These are phyloP conservation scores for Aspergillus kassunensis DNA, from an alignment of 495 filamentous ascomycete genomes.

Conservation along the genomic window DNA sequence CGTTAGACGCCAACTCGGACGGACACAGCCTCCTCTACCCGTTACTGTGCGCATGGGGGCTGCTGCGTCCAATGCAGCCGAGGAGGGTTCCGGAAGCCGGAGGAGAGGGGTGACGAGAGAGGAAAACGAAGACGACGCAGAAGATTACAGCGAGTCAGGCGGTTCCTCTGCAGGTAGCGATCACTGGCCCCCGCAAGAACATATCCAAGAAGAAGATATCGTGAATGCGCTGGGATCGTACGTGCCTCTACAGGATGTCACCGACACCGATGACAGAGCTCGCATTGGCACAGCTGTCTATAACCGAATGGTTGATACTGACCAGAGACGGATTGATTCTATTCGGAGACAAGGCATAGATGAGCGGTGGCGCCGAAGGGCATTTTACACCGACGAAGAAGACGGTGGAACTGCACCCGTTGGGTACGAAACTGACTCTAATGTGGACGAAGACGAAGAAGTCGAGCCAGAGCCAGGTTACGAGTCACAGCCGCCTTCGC, in stretches of 20 bases:
- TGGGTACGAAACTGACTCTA: constrained; percentile 62
- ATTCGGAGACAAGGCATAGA: constrained; percentile 52
- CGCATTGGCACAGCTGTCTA: constrained; percentile 39
- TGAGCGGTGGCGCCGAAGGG: constrained; percentile 68
- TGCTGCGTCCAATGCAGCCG: constrained; percentile 10
- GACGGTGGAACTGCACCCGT: constrained; percentile 62
- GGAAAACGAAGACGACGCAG: constrained; percentile 21
- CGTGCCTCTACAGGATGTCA: constrained; percentile 39
- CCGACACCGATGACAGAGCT: constrained; percentile 35
- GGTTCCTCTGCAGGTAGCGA: constrained; percentile 32
- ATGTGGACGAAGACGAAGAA: constrained; percentile 41
- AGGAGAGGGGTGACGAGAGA: constrained; percentile 23
- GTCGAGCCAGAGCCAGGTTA: constrained; percentile 33
- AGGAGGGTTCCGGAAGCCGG: constrained; percentile 11
- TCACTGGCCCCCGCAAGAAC: constrained; percentile 38
- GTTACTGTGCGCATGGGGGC: constrained; percentile 27
- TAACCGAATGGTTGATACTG: constrained; percentile 39
- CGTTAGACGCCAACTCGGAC: constrained; percentile 41
- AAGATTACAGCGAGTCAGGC: constrained; percentile 28
- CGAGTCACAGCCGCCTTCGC: constrained; percentile 49
- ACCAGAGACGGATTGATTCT: constrained; percentile 36
- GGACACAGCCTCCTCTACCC: constrained; percentile 37
- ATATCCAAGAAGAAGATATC: constrained; percentile 39
- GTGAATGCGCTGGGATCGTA: constrained; percentile 35
- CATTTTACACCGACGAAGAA: constrained; percentile 79